Base-by-base conservation (phyloP, 805 yeast genomes). In the Saturnispora bothae region DNA sequence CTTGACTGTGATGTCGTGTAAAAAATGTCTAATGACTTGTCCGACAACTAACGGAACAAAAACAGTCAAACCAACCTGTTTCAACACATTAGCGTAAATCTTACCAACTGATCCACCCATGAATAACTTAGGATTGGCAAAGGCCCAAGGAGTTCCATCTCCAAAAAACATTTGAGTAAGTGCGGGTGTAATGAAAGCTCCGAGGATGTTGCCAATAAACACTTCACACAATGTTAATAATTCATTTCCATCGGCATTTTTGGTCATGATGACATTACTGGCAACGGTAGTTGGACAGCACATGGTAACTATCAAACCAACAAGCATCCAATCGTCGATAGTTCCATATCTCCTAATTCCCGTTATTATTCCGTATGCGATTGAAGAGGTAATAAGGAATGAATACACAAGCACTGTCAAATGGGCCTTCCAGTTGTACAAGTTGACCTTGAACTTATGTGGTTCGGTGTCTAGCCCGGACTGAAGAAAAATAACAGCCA, bases 271-370 rank as follows among this genome's bases (percentile, higher is more conserved):
- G 22, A 86, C 95, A 54, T 86, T 86, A 2, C 95, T 84, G 0
- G 88, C 76, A 15, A 86, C 94, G 0, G 96, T 86, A 7, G 96
- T 86, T 20, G 96, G 96, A 56, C 94, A 83, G 9, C 89, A 72
- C 22, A 83, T 83, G 2, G 95, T 82, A 33, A 84, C 80, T 14
- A 86, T 72, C 42, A 86, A 57, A 1, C 96, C 96, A 10, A 81
- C 81, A 17, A 86, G 61, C 48, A 84, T 69, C 84, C 92, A 84
- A 23, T 71, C 68, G 48, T 77, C 78, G 27, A 85, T 82, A 13
- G 62, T 54, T 1, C 62, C 56, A 51, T 82, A 73, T 4, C 63
- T 64, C 44, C 69, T 68, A 21, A 84, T 75, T 0, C 81, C 94
- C 38, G 69, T 59, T 30, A 78, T 77, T 36, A 85, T 63, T 1